A percentile compares a stretch with the other conserved stretches of the same genome.
Evolutionary conservation across 768 basidiomycete genomes (phyloP).

Genomic region (Lentinula sp.): DNA sequence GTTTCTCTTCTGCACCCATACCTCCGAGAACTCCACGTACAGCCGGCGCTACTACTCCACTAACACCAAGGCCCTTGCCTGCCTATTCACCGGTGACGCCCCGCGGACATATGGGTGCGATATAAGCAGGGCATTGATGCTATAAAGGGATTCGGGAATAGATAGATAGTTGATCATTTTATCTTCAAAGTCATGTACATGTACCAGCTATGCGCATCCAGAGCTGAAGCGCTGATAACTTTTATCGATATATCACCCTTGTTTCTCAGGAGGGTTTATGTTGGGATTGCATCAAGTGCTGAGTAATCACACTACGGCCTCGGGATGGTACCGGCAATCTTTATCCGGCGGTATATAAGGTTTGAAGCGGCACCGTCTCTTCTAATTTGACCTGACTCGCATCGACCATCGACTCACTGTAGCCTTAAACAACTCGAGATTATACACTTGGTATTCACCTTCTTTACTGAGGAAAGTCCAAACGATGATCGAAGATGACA

Average conservation of each 20-base stretch:
- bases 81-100: slow-evolving; percentile 2
- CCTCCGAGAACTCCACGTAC: background rate
- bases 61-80: background rate
- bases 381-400: background rate
- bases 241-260: too few species aligned
- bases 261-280: background rate
- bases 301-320: background rate
- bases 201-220: too few species aligned
- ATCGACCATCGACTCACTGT: background rate
- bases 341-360: too few species aligned
- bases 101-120: slow-evolving; percentile 1
- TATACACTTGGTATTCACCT: background rate
- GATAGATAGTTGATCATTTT: background rate
- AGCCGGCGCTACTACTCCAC: background rate
- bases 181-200: background rate
- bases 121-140: background rate
- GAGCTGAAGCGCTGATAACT: too few species aligned
- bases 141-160: too few species aligned
- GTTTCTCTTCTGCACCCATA: background rate
- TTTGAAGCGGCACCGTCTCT: background rate
- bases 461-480: background rate
- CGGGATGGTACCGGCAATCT: too few species aligned
- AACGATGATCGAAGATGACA: slow-evolving; percentile 48
- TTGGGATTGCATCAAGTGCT: background rate
- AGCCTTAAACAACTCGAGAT: background rate